Base-by-base conservation (phyloP, 306 rosid species). In the Quercus mongolica region DNA sequence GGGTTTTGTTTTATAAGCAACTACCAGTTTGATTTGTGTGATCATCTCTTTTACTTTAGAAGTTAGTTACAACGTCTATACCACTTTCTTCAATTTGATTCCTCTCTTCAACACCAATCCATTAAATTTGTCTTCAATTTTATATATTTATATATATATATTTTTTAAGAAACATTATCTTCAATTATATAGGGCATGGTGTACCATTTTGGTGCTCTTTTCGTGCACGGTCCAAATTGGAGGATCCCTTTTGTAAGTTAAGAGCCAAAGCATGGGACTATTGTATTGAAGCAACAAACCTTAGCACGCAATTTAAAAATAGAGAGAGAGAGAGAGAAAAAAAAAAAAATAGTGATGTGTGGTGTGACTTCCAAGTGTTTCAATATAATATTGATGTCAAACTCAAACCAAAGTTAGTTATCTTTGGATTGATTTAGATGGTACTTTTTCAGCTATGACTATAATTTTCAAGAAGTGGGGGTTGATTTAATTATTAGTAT, bases 21-120 rank as follows among this genome's bases (percentile, higher is more conserved):
- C 58, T 30, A 83, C 83, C 89, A 79, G 73, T 80, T 81, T 77
- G 64, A 30, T 74, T 51, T 63, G 56, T 31, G 31, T 84, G 11
- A 69, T 70, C 77, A 2, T 38, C 46, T 38, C 68, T 78, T 55
- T 49, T 65, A 56, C 65, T 78, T 73, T 58, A 35, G 38, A 73
- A 76, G 75, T 86, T 79, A 78, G 83, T 90, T 90, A 52, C 91
- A 90, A 85, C 91, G 81, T 85, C 85, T 88, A 79, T 63, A 74
- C 35, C 41, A 38, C 67, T 57, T 73, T 46, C 58, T 79, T 79
- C 25, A 20, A 52, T 79, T 79, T 58, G 74, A 73, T 79, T 74
- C 81, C 21, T 54, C 58, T 28, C 44, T 69, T 71, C 52, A 75
- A 84, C 90, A 79, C 89, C 55, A 57, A 80, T 57, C 44, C 28